Base-by-base conservation (phyloP, 2,329 filamentous ascomycete species). In the Truncatella angustata region DNA sequence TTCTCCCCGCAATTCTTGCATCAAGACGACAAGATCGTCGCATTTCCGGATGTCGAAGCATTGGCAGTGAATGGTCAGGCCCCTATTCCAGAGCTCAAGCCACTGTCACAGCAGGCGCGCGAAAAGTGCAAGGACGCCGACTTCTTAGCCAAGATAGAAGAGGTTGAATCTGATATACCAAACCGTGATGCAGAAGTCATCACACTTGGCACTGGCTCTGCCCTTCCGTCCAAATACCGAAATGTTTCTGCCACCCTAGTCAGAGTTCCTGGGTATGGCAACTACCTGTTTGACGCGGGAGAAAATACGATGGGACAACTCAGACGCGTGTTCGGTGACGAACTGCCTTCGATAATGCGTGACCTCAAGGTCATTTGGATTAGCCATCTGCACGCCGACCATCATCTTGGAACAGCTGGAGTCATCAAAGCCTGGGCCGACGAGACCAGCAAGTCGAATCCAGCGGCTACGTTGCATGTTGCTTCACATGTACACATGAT, bases 381-480 rank as follows among this genome's bases (percentile, higher is more conserved):
- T 70, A 96, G 90, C 68, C 94, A 99, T 72, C 76, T 96, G 56
- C 94, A 99, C 69, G 94, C 94, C 4, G 94, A 99, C 71, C 94
- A 99, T 70, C 94, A 97, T 65, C 80, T 99, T 18, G 94, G 94
- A 24, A 89, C 85, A 1, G 78, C 83, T n/a, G 82, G 85, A 5
- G 75, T 97, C n/a, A 83, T 97, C 63, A 86, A 82, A 62, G 89
- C 88, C 5, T 96, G 91, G 90, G 84, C 90, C 50, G 78, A 85
- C 39, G 73, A 71, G 56, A 79, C 72, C 36, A 73, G 63, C 5
- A 68, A 62, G 53, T 67, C 56, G 36, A 57, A 56, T 35, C 65
- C 58, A 48, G 61, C 50, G 9, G 69, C 54, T 2, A 77, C 74
- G 42, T 77, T 95, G 7, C 76, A 82, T 46, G 71, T 97, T 34